Percentiles rank a stretch among this genome's conserved stretches.
Conservation (phyloP, 805 yeast species). For the Spathaspora arborariae region DNA sequence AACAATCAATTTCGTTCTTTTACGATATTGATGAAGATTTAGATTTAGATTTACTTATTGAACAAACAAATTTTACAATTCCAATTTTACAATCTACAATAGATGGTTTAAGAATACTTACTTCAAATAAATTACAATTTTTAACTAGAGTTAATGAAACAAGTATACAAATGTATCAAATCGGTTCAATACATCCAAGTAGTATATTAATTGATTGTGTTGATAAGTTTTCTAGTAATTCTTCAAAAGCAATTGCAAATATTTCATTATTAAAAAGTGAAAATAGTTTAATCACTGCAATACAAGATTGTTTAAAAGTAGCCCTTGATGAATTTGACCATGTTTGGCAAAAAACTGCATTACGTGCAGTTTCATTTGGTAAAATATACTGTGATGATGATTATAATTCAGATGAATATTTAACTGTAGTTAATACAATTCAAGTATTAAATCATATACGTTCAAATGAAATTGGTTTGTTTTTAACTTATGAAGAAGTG, state of each 20-base stretch:
- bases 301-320: constrained; percentile 67
- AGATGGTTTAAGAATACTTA: constrained; percentile 73
- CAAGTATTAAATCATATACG: constrained; percentile 71
- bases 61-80: constrained; percentile 24
- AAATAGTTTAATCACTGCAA: constrained; percentile 51
- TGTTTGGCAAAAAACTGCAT: constrained; percentile 71
- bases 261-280: constrained; percentile 49
- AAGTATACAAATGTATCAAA: constrained; percentile 62
- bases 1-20: constrained; percentile 52
- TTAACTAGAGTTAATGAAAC: constrained; percentile 57
- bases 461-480: constrained; percentile 60
- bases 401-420: constrained; percentile 55
- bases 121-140: constrained; percentile 54
- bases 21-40: constrained; percentile 33
- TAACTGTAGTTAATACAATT: constrained; percentile 56
- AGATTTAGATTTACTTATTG: constrained; percentile 12
- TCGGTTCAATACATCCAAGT: constrained; percentile 82
- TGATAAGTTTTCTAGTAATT: constrained; percentile 55
- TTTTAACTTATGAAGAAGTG: constrained; percentile 59
- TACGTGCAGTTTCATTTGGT: constrained; percentile 84
- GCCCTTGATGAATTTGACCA: constrained; percentile 76
- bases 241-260: constrained; percentile 81
- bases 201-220: constrained; percentile 78
- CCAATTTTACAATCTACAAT: constrained; percentile 47
- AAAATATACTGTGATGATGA: constrained; percentile 55